Evolutionary conservation across 108 stramenopile genomes (phyloP).

Genomic region (Craspedostauros australis): DNA sequence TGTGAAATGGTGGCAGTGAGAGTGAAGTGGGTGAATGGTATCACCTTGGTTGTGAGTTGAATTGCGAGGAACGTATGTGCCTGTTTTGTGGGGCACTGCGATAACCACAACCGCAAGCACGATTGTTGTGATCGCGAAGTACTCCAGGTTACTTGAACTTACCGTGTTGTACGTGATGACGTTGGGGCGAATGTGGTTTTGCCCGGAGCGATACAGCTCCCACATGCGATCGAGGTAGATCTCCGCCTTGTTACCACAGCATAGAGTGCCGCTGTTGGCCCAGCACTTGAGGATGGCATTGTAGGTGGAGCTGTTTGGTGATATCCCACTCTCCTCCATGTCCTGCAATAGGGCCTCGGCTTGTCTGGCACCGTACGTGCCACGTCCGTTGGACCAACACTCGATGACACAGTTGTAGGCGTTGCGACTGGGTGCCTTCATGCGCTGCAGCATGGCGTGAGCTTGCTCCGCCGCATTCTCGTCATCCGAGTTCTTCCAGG

Average conservation of each 20-base stretch:
- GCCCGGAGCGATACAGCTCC: slow-evolving; percentile 30
- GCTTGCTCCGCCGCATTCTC: slow-evolving; percentile 26
- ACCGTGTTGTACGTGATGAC: slow-evolving; percentile 57
- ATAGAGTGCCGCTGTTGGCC: slow-evolving; percentile 35
- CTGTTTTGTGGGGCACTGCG: too few relatives aligned
- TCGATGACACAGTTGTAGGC: slow-evolving; percentile 38
- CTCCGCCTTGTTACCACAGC: slow-evolving; percentile 30
- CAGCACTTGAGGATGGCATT: slow-evolving; percentile 40
- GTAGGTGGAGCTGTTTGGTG: slow-evolving; percentile 34
- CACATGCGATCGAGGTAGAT: slow-evolving; percentile 37
- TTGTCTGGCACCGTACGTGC: slow-evolving; percentile 38
- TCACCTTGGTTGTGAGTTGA: too few relatives aligned
- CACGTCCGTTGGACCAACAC: slow-evolving; percentile 54
- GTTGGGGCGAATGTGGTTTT: slow-evolving; percentile 51
- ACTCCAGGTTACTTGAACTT: too few relatives aligned
- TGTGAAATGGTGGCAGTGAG: too few relatives aligned
- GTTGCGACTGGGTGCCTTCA: slow-evolving; percentile 27
- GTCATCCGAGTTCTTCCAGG: slow-evolving; percentile 23
- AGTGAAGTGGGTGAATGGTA: too few relatives aligned
- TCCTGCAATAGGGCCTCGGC: slow-evolving; percentile 32
- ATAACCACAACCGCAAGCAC: too few relatives aligned
- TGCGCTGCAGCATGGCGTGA: slow-evolving; percentile 19
- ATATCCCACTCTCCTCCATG: slow-evolving; percentile 32
- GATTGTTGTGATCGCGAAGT: too few relatives aligned
- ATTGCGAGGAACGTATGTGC: too few relatives aligned